Conservation (phyloP, 768 basidiomycete species). For the Galerina marginata region DNA sequence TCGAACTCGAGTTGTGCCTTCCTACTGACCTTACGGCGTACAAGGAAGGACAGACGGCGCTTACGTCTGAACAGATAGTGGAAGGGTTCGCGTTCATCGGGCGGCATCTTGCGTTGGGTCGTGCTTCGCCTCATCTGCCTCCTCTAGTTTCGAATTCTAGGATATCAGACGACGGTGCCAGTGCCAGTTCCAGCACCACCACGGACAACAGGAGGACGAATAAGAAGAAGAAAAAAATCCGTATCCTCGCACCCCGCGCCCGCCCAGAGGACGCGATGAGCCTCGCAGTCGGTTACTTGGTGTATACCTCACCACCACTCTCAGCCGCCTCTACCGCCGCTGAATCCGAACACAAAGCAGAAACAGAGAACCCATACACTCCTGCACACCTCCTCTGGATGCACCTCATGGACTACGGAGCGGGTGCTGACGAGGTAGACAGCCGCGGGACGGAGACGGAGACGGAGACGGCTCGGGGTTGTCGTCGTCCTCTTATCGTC, state of each 20-base stretch:
- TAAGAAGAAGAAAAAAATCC: slow-evolving; percentile 3
- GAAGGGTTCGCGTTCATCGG: no score
- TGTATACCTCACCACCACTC: not conserved
- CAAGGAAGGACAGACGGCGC: no score
- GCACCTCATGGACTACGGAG: not conserved
- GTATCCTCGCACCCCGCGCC: slow-evolving; percentile 11
- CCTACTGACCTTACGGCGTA: no score
- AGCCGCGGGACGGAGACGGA: not conserved
- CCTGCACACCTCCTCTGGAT: not conserved
- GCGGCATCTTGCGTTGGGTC: no score
- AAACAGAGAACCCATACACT: not conserved
- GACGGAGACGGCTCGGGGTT: no score
- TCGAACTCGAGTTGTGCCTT: no score
- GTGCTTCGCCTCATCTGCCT: no score
- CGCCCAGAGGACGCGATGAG: slow-evolving; percentile 17
- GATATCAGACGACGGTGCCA: no score
- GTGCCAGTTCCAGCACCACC: not conserved
- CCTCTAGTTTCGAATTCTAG: no score
- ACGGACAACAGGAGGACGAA: not conserved
- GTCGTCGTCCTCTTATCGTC: no score
- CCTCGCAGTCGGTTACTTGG: slow-evolving; percentile 11
- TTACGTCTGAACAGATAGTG: no score
- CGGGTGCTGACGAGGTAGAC: not conserved
- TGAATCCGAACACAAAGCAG: not conserved
- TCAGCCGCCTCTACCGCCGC: not conserved